Evolutionary conservation across 2,329 filamentous ascomycete species (phyloP).

Genomic region (Beauveria sp.): DNA sequence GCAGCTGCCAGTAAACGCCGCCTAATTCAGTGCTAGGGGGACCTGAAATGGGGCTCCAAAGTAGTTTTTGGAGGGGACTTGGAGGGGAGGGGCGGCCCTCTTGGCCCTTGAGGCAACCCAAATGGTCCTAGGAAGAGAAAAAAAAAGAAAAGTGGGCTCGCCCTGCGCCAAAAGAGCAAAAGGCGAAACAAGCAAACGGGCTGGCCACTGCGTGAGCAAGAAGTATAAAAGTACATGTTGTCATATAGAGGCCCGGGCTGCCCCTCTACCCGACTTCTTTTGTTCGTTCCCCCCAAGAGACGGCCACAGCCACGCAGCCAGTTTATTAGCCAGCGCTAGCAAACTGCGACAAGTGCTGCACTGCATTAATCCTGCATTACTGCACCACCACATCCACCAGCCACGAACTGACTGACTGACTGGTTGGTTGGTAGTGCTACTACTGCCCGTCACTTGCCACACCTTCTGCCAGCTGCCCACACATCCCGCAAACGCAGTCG

Average conservation of each 20-base stretch:
- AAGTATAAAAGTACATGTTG: constrained; percentile 16
- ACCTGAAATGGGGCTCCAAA: background rate
- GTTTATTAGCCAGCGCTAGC: background rate
- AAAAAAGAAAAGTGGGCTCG: constrained; percentile 3
- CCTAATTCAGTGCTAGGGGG: background rate
- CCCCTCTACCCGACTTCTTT: constrained; percentile 11
- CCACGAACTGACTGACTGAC: background rate
- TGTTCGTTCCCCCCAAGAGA: constrained; percentile 1
- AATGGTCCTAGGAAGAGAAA: constrained; percentile 1
- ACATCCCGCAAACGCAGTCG: background rate
- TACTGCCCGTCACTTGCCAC: background rate
- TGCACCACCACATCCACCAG: background rate
- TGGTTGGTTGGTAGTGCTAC: no score
- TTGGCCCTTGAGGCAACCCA: background rate
- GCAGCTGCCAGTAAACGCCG: background rate
- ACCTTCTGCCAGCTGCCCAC: background rate
- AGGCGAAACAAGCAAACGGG: constrained; percentile 11
- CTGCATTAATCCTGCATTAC: background rate
- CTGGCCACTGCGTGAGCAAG: constrained; percentile 8
- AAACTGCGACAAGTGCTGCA: background rate
- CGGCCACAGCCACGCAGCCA: background rate
- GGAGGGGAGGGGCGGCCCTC: background rate
- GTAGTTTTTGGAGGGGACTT: no score
- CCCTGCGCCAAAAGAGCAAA: constrained; percentile 2
- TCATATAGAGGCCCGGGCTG: constrained; percentile 14